Evolutionary conservation across 2,329 filamentous ascomycete genomes (phyloP), one percentile per base, ranked within the genome.

Genomic region (Penicillium sp.): DNA sequence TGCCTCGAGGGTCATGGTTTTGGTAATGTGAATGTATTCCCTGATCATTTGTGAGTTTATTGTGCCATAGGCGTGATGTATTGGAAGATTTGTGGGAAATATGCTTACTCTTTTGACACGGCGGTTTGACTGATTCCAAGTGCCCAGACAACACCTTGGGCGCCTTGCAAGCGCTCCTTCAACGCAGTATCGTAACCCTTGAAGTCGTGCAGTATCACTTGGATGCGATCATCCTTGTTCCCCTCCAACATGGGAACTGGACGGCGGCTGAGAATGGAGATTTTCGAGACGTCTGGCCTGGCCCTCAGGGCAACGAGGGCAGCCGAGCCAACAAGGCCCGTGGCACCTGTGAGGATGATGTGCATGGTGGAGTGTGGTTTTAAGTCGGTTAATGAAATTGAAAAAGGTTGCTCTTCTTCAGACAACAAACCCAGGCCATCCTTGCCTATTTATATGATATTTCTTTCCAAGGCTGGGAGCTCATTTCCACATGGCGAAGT

Each of bases 111-210:
- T 61, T 84, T 85, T 58, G 71, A 71, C 7, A 90, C 88, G 42
- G 82, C 76, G 11, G 73, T 85, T 67, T 87, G 83, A 61, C 84
- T 86, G 50, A 88, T 86, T 0, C 90, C 90, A 70, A 89, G 79
- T 0, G 90, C 89, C 90, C 90, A 93, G 1, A 92, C 87, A 60
- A 86, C 89, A 1, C 87, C 89, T 7, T 83, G 77, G 0, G 89
- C 90, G 22, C 85, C 89, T 54, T 82, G 79, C 0, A 93, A 78
- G 69, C 88, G 79, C 3, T 77, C 73, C 10, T 92, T 79, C 2
- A 91, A 65, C 0, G 79, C 78, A 0, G 81, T 67, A 38, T 84
- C 81, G 71, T 91, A 92, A 1, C 72, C 78, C 12, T 77, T 74
- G 69, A 90, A 92, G 72, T 92, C 87, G 69, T 92, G 88, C 17